Conservation (phyloP, 805 yeast species). For the Yarrowia sp. region DNA sequence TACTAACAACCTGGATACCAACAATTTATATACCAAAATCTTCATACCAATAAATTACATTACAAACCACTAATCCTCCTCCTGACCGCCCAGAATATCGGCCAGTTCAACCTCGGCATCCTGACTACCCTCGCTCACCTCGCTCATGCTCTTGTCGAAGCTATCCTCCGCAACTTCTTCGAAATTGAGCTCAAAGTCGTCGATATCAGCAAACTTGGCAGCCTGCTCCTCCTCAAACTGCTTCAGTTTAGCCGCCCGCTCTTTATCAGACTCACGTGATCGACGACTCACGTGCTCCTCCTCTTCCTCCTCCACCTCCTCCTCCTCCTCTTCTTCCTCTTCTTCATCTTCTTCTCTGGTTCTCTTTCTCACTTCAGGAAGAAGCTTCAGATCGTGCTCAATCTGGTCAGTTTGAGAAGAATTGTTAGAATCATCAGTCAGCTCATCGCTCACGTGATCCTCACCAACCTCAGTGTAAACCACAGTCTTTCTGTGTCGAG, state of each 20-base stretch:
- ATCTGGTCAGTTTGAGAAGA: constrained; percentile 11
- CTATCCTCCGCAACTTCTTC: constrained; percentile 26
- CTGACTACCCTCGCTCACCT: not conserved
- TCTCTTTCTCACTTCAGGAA: constrained; percentile 1
- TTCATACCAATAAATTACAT: not conserved
- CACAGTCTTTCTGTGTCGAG: not conserved
- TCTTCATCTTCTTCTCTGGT: not conserved
- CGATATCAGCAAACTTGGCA: constrained; percentile 42
- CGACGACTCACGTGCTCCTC: not conserved
- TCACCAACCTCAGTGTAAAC: not conserved
- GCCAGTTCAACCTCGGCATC: constrained; percentile 9
- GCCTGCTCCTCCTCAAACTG: constrained; percentile 11
- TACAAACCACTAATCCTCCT: not conserved
- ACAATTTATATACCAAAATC: not conserved
- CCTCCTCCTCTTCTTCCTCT: not conserved
- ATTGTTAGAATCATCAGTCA: not conserved
- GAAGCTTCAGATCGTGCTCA: constrained; percentile 14
- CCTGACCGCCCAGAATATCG: not conserved
- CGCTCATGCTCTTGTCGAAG: constrained; percentile 23
- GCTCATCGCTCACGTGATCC: not conserved
- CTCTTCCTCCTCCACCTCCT: not conserved
- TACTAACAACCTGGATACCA: not conserved
- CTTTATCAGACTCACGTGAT: constrained; percentile 9
- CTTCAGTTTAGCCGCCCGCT: constrained; percentile 2
- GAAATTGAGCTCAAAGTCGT: constrained; percentile 40